phyloP scores from a whole-genome alignment of 768 basidiomycete genomes.

The Trametes cinnabarina region DNA sequence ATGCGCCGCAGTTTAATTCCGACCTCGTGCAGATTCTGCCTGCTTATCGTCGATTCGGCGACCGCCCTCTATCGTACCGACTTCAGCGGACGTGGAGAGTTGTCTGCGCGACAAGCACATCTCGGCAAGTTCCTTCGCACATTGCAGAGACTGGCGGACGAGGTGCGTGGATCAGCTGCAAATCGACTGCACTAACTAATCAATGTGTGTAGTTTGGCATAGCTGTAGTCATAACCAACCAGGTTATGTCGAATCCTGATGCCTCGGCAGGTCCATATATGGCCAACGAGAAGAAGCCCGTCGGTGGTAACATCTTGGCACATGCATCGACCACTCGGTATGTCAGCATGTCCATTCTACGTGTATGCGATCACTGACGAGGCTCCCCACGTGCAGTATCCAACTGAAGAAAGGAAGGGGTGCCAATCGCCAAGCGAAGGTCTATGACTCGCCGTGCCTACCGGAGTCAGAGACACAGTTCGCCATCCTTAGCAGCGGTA shows the following conservation, averaged over 20 bases:
- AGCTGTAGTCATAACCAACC: slow-evolving; percentile 95
- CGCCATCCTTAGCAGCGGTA: slow-evolving; percentile 87
- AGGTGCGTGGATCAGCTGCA: slow-evolving; percentile 51
- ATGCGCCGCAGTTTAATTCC: slow-evolving; percentile 26
- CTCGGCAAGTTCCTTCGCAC: slow-evolving; percentile 94
- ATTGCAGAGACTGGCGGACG: slow-evolving; percentile 90
- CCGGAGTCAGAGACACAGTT: slow-evolving; percentile 97
- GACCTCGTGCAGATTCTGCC: slow-evolving; percentile 69
- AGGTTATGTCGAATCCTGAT: slow-evolving; percentile 99
- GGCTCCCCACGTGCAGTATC: slow-evolving; percentile 44
- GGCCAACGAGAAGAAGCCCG: slow-evolving; percentile 94
- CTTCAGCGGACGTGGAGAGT: slow-evolving; percentile 91
- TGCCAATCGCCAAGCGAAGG: slow-evolving; percentile 90
- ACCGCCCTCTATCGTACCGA: slow-evolving; percentile 95
- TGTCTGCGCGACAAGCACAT: slow-evolving; percentile 93
- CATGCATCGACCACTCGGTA: slow-evolving; percentile 97
- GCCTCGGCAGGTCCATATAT: slow-evolving; percentile 86
- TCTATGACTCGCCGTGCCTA: slow-evolving; percentile 96
- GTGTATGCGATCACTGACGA: background rate
- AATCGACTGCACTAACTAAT: slow-evolving; percentile 12
- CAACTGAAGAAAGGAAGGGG: slow-evolving; percentile 92
- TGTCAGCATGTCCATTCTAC: slow-evolving; percentile 11
- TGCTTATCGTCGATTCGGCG: slow-evolving; percentile 95
- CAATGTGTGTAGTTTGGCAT: slow-evolving; percentile 75
- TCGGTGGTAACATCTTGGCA: slow-evolving; percentile 98